These are phyloP conservation scores for Pythium scleroteichum DNA, from an alignment of 352 stramenopile species.

Conservation along the genomic window DNA sequence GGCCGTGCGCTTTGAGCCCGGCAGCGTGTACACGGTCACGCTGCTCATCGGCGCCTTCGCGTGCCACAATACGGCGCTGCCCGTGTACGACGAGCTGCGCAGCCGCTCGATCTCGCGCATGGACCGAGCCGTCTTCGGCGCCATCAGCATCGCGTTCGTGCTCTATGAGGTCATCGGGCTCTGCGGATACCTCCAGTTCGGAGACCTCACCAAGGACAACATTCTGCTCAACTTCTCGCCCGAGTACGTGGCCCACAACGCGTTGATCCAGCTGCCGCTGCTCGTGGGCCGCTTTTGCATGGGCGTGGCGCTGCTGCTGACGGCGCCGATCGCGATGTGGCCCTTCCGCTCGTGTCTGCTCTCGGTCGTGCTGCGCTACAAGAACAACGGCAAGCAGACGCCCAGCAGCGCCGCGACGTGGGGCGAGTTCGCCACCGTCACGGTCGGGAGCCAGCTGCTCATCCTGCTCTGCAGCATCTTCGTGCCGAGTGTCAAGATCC, in stretches of 20 bases:
- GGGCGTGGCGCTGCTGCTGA: slow-evolving; percentile 62
- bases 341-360: slow-evolving; percentile 76
- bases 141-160: slow-evolving; percentile 62
- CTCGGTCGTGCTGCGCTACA: slow-evolving; percentile 64
- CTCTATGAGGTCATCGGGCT: slow-evolving; percentile 73
- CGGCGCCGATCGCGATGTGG: slow-evolving; percentile 74
- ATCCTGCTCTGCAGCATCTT: slow-evolving; percentile 76
- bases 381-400: slow-evolving; percentile 62
- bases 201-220: slow-evolving; percentile 62
- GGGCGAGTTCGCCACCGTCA: slow-evolving; percentile 48
- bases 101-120: slow-evolving; percentile 54
- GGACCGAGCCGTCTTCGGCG: slow-evolving; percentile 62
- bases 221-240: slow-evolving; percentile 79
- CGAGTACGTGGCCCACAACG: slow-evolving; percentile 49
- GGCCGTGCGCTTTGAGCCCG: slow-evolving; percentile 55
- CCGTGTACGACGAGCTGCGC: slow-evolving; percentile 76
- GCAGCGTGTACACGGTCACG: slow-evolving; percentile 74
- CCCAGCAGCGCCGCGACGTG: slow-evolving; percentile 55
- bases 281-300: slow-evolving; percentile 65
- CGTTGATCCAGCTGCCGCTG: slow-evolving; percentile 44
- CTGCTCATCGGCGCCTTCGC: slow-evolving; percentile 74
- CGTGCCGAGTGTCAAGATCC: slow-evolving; percentile 76
- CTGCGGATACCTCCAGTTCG: slow-evolving; percentile 74
- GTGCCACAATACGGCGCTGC: slow-evolving; percentile 77
- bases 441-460: slow-evolving; percentile 50